Evolutionary conservation across 1,139 yeast species (phyloP).

Genomic region (Blastobotrys buckinghamii): DNA sequence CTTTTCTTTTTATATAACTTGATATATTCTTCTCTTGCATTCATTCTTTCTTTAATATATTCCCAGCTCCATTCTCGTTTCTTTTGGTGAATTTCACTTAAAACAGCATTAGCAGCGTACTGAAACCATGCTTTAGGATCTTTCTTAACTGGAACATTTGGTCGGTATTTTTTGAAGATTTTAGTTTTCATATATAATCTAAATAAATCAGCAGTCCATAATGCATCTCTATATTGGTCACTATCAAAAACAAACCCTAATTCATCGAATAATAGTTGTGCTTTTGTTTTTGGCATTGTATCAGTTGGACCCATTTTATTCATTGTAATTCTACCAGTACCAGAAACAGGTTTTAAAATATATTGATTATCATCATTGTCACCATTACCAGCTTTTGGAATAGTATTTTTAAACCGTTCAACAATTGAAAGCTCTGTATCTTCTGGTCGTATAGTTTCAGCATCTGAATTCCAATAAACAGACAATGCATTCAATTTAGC

Average conservation of each 20-base stretch:
- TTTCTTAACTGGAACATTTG: slow-evolving; percentile 52
- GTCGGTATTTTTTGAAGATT: slow-evolving; percentile 67
- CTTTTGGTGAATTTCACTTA: slow-evolving; percentile 73
- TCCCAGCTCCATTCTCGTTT: slow-evolving; percentile 90
- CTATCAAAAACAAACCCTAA: slow-evolving; percentile 81
- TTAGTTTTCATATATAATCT: slow-evolving; percentile 74
- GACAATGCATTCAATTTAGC: slow-evolving; percentile 70
- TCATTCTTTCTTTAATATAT: slow-evolving; percentile 61
- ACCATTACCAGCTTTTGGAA: slow-evolving; percentile 22
- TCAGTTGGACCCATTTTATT: slow-evolving; percentile 74
- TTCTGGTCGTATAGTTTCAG: slow-evolving; percentile 34
- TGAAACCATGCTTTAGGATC: slow-evolving; percentile 77
- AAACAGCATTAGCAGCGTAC: slow-evolving; percentile 69
- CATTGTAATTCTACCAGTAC: slow-evolving; percentile 74
- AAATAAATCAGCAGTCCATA: slow-evolving; percentile 77
- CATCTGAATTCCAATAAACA: slow-evolving; percentile 79
- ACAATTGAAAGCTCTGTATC: slow-evolving; percentile 23
- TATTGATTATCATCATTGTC: slow-evolving; percentile 46
- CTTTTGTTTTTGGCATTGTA: slow-evolving; percentile 62
- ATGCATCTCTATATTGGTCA: slow-evolving; percentile 73
- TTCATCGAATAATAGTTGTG: slow-evolving; percentile 79
- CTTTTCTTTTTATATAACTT: slow-evolving; percentile 58
- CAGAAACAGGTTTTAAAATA: slow-evolving; percentile 81
- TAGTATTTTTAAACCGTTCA: slow-evolving; percentile 31
- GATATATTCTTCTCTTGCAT: slow-evolving; percentile 66